Evolutionary conservation across 345 rosid species (phyloP).

Genomic region (Euclidium syriacum): DNA sequence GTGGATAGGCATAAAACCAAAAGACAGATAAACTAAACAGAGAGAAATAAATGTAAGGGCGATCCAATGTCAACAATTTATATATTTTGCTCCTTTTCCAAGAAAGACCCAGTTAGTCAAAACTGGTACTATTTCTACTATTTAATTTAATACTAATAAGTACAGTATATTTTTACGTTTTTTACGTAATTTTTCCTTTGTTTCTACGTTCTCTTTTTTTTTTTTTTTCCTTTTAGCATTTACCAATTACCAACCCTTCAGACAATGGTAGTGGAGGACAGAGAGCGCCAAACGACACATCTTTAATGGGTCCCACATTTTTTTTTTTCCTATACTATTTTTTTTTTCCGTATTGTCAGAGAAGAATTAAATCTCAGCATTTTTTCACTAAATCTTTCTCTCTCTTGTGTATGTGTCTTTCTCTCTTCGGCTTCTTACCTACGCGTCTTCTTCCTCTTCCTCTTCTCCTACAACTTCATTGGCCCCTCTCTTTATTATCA

Average conservation of each 20-base stretch:
- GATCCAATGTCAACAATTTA: slow-evolving; percentile 16
- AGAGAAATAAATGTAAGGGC: slow-evolving; percentile 9
- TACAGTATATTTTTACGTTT: neutral
- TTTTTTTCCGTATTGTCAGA: neutral
- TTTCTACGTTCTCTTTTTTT: neutral
- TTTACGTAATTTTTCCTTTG: neutral
- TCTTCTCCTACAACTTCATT: slow-evolving; percentile 1
- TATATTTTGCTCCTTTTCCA: neutral
- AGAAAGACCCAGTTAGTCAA: slow-evolving; percentile 6
- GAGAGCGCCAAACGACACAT: slow-evolving; percentile 30
- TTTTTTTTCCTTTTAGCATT: neutral
- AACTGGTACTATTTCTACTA: neutral
- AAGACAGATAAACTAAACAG: slow-evolving; percentile 2
- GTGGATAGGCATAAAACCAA: neutral
- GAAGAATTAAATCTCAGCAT: neutral
- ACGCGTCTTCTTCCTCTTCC: slow-evolving; percentile 23
- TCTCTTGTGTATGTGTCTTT: neutral
- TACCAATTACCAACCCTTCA: neutral
- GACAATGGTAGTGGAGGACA: slow-evolving; percentile 22
- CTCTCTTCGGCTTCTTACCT: slow-evolving; percentile 12
- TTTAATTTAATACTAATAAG: neutral
- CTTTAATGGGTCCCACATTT: slow-evolving; percentile 7
- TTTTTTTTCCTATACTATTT: neutral
- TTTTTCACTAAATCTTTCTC: neutral
- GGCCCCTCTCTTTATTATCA: neutral